Conservation (phyloP, 192 early-diverging fungal genomes). For the Umbelopsis ramanniana region DNA sequence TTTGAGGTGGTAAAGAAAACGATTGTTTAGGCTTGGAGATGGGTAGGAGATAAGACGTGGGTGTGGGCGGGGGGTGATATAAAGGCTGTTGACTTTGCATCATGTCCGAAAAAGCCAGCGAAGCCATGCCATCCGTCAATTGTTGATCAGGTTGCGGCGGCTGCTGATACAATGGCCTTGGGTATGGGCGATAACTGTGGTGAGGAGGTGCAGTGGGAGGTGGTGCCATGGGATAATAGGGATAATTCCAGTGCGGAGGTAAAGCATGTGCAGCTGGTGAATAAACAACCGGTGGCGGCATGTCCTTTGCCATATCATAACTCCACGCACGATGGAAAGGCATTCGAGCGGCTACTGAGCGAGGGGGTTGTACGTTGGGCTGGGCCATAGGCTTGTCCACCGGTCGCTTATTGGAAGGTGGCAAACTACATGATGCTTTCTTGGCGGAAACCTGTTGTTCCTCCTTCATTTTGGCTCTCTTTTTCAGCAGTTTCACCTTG, state of each 20-base stretch:
- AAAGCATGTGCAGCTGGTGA: conserved; percentile 15
- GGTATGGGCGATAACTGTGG: neutral
- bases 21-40: neutral
- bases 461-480: conserved; percentile 34
- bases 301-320: conserved; percentile 29
- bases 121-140: conserved; percentile 8
- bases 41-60: conserved; percentile 1
- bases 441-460: neutral
- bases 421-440: neutral
- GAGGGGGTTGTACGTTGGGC: neutral
- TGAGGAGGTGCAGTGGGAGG: conserved; percentile 2
- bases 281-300: conserved; percentile 18
- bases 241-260: conserved; percentile 12
- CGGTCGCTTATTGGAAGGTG: neutral
- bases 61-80: neutral
- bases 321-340: conserved; percentile 42
- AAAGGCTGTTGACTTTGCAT: conserved; percentile 18
- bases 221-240: neutral
- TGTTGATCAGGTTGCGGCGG: neutral
- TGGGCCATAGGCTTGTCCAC: neutral
- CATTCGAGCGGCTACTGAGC: conserved; percentile 19
- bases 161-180: neutral
- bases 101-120: conserved; percentile 10
- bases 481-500: conserved; percentile 66
- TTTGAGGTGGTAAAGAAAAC: neutral